Conservation (phyloP, 148 eudicot species). For the Heliosperma pusillum region DNA sequence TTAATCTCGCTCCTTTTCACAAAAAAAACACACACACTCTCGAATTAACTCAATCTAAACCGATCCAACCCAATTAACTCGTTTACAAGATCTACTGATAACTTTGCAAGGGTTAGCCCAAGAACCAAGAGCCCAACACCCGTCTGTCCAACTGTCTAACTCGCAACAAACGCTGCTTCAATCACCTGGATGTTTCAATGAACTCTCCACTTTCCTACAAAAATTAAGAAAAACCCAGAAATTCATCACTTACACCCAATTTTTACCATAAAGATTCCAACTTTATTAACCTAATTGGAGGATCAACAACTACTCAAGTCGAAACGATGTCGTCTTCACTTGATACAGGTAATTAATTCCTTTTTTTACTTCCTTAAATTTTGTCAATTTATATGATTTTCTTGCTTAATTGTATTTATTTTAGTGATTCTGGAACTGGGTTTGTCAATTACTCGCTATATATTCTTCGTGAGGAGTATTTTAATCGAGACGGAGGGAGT, state of each 20-base stretch:
- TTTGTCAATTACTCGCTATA: no score
- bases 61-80: no score
- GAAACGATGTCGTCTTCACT: constrained; percentile 16
- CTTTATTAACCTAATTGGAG: background rate
- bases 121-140: background rate
- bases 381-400: background rate
- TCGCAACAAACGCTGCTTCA: background rate
- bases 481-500: no score
- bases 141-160: background rate
- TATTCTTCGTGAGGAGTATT: no score
- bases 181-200: background rate
- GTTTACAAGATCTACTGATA: no score
- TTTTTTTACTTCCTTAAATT: background rate
- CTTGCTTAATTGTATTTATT: background rate
- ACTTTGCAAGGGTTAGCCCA: no score
- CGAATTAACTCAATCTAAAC: no score
- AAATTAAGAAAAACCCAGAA: constrained; percentile 3
- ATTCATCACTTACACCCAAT: background rate
- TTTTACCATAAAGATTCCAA: background rate
- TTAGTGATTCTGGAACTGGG: background rate
- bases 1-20: no score
- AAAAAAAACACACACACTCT: no score
- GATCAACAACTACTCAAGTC: background rate
- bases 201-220: no score
- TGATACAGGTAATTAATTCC: background rate